Percentiles rank a stretch among this genome's conserved stretches.
Evolutionary conservation across 2,329 filamentous ascomycete species (phyloP).

Genomic region (Cytospora chrysosperma): DNA sequence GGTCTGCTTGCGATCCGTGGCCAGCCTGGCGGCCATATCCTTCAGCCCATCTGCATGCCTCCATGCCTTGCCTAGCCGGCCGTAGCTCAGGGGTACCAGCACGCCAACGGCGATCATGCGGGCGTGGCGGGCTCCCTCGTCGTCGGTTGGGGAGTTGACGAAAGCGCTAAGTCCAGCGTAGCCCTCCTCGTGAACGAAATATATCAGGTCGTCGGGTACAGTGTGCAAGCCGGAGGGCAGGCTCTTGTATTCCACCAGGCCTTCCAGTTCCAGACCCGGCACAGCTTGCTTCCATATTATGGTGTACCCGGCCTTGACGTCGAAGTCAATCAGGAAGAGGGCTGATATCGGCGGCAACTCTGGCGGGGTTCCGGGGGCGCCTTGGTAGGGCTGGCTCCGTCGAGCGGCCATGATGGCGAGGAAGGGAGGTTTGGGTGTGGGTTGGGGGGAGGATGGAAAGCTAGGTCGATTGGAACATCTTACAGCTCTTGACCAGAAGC

Average conservation of each 20-base stretch:
- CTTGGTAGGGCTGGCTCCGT: conserved; percentile 3
- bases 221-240: conserved; percentile 90
- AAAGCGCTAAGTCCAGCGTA: conserved; percentile 92
- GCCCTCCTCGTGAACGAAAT: conserved; percentile 80
- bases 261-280: conserved; percentile 72
- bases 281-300: conserved; percentile 82
- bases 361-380: conserved; percentile 34
- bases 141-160: conserved; percentile 76
- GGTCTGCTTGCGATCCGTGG: conserved; percentile 62
- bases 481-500: conserved; percentile 8
- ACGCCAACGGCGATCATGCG: conserved; percentile 91
- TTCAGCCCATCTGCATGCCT: conserved; percentile 76
- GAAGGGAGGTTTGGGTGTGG: neutral
- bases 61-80: conserved; percentile 85
- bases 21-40: conserved; percentile 69
- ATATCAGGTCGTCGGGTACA: conserved; percentile 83
- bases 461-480: conserved; percentile 20
- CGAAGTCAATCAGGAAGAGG: conserved; percentile 86
- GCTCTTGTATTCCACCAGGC: conserved; percentile 93
- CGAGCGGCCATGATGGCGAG: conserved; percentile 20
- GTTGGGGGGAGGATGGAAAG: neutral
- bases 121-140: conserved; percentile 77
- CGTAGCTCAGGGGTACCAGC: conserved; percentile 81
- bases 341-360: conserved; percentile 67
- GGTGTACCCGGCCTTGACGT: conserved; percentile 88